These are phyloP conservation scores for Calonectria honghensis DNA, from an alignment of 2,329 filamentous ascomycete genomes.

Conservation along the genomic window DNA sequence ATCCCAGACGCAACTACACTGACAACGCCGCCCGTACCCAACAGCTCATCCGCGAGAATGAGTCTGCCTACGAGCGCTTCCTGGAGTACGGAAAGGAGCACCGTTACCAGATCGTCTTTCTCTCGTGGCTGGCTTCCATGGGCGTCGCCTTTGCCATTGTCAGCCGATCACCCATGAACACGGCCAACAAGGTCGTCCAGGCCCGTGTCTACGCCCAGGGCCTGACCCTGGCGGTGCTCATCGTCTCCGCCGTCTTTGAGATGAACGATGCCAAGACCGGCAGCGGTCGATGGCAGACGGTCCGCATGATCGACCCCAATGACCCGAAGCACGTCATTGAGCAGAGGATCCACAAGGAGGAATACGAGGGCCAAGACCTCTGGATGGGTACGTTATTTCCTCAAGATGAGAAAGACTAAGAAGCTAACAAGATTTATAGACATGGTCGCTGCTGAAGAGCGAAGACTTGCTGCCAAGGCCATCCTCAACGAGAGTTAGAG, in stretches of 20 bases:
- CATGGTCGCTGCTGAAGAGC: constrained; percentile 89
- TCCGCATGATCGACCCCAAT: constrained; percentile 85
- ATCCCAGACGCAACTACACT: constrained; percentile 80
- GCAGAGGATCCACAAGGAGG: constrained; percentile 90
- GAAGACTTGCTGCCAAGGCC: constrained; percentile 67
- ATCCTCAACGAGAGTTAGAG: constrained; percentile 17
- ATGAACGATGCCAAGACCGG: constrained; percentile 84
- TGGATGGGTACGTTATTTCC: constrained; percentile 83
- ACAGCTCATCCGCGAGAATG: constrained; percentile 72
- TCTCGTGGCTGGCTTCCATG: constrained; percentile 89
- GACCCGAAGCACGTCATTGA: constrained; percentile 90
- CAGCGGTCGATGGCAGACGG: constrained; percentile 87
- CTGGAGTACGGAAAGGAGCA: constrained; percentile 85
- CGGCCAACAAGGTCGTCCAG: constrained; percentile 93
- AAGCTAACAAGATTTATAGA: constrained; percentile 67
- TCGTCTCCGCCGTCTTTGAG: constrained; percentile 90
- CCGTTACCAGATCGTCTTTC: constrained; percentile 90
- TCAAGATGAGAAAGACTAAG: constrained; percentile 5
- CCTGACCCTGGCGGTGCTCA: constrained; percentile 87
- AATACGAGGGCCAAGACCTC: constrained; percentile 91
- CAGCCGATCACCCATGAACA: constrained; percentile 83
- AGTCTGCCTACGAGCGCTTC: constrained; percentile 75
- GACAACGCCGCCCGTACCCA: constrained; percentile 76
- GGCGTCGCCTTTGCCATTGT: constrained; percentile 83
- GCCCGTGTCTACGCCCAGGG: constrained; percentile 96